Evolutionary conservation across 352 stramenopile species (phyloP).

Genomic region (Phytopythium oedochilum): DNA sequence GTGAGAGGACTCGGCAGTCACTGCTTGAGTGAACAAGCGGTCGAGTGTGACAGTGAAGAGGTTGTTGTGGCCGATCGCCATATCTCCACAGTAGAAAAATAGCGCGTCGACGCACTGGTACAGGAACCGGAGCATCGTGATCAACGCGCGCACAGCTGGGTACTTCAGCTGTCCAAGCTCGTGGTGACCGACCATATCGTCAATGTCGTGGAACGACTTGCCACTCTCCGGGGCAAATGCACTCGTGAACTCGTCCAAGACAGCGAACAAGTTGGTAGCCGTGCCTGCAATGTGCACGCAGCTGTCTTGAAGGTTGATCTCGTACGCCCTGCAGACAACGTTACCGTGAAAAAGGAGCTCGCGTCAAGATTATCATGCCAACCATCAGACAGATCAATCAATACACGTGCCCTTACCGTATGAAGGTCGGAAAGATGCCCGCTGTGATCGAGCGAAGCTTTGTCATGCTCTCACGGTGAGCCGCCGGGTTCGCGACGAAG

Average conservation of each 20-base stretch:
- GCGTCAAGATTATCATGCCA: no score
- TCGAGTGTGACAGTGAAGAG: conserved; percentile 69
- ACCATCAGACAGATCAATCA: neutral
- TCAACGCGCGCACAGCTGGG: conserved; percentile 16
- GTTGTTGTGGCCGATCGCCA: conserved; percentile 75
- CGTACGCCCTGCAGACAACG: conserved; percentile 40
- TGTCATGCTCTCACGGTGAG: conserved; percentile 22
- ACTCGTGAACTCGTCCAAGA: neutral
- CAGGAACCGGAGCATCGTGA: conserved; percentile 77
- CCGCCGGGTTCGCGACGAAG: conserved; percentile 5
- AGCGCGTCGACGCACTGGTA: conserved; percentile 78
- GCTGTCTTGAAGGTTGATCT: conserved; percentile 58
- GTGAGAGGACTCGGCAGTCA: conserved; percentile 52
- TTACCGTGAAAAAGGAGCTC: neutral
- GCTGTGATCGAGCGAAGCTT: conserved; percentile 54
- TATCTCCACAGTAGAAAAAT: conserved; percentile 66
- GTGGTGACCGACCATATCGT: conserved; percentile 38
- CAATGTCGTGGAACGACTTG: conserved; percentile 33
- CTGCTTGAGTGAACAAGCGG: conserved; percentile 73
- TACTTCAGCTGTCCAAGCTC: conserved; percentile 17
- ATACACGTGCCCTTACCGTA: conserved; percentile 40
- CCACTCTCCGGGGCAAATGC: neutral
- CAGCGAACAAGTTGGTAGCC: conserved; percentile 18
- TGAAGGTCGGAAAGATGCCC: conserved; percentile 61
- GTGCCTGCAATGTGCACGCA: conserved; percentile 46